Base-by-base conservation (phyloP, 495 filamentous ascomycete species). In the Thermothielavioides terrestris region DNA sequence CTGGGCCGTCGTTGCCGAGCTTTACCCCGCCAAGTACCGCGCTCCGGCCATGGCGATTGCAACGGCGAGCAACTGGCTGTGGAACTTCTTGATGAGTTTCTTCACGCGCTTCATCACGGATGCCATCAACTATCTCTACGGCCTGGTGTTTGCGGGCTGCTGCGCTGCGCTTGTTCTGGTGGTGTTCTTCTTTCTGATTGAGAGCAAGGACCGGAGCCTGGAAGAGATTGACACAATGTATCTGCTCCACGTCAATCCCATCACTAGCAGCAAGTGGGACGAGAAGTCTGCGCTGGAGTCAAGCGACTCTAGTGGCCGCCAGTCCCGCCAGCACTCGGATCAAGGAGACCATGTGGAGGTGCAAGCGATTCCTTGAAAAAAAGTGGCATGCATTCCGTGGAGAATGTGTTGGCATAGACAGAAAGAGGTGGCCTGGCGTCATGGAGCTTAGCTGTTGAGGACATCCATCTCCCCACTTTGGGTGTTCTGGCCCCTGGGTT, bases 181-280 rank as follows among this genome's bases (percentile, higher is more conserved):
- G 46, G 83, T 89, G 40, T 94, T 84, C 70, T 87, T 94, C 74
- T 94, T 79, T 59, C 47, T 78, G 20, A 74, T 78, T 14, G 74
- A 77, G 64, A 75, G 72, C 58, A 78, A 78, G 61, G 77, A 77
- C 52, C 68, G 77, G 14, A 66, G 60, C 27, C 50, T 78, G 12
- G 75, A 78, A 58, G 72, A 77, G 65, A 80, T 91, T 52, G 88
- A 94, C 65, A 88, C 82, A 23, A 91, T 94, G 87, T 94, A 91
- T 55, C 68, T 88, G 44, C 59, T 81, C 25, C 71, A 77, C 46
- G 84, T 91, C 46, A 77, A 76, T 63, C 86, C 86, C 31, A 83
- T 61, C 35, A 57, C 27, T 17, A 64, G 61, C 56, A 32, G 31
- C 49, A 61, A 57, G 51, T 61, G 58, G 61, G 21, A 44, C 28